Conservation (phyloP, 768 basidiomycete species). For the Paxillus rubicundulus region DNA sequence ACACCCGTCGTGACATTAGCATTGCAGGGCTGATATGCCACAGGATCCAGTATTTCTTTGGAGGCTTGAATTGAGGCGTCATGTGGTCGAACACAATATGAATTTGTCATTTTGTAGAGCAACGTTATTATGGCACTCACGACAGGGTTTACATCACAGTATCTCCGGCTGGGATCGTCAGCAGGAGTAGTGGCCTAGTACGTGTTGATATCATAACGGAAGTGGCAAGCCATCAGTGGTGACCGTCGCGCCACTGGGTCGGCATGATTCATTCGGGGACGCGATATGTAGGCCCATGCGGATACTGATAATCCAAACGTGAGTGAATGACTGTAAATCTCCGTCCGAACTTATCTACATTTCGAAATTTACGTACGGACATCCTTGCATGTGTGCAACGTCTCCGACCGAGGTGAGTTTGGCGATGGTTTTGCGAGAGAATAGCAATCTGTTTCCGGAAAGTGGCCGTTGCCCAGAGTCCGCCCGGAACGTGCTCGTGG, state of each 20-base stretch:
- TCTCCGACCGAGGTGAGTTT: too few relatives aligned
- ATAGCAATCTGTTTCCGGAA: too few relatives aligned
- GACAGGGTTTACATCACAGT: neutral
- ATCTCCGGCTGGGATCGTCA: neutral
- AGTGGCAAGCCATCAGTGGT: neutral
- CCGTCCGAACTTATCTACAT: too few relatives aligned
- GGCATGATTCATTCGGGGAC: too few relatives aligned
- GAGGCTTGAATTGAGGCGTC: neutral
- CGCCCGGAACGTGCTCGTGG: too few relatives aligned
- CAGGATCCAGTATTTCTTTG: neutral
- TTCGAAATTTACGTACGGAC: too few relatives aligned
- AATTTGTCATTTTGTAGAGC: neutral
- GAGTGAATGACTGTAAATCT: too few relatives aligned
- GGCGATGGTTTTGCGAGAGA: too few relatives aligned
- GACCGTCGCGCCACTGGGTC: neutral
- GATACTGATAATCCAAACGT: neutral
- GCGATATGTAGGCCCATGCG: too few relatives aligned
- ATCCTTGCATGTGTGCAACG: too few relatives aligned
- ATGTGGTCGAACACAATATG: neutral
- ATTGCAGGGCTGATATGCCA: neutral
- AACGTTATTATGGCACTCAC: neutral
- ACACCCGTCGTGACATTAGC: neutral
- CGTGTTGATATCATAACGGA: neutral
- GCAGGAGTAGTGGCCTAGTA: neutral
- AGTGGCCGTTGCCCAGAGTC: too few relatives aligned